These are phyloP conservation scores for Alternaria rosae DNA, from an alignment of 2,329 filamentous ascomycete genomes.

Conservation along the genomic window DNA sequence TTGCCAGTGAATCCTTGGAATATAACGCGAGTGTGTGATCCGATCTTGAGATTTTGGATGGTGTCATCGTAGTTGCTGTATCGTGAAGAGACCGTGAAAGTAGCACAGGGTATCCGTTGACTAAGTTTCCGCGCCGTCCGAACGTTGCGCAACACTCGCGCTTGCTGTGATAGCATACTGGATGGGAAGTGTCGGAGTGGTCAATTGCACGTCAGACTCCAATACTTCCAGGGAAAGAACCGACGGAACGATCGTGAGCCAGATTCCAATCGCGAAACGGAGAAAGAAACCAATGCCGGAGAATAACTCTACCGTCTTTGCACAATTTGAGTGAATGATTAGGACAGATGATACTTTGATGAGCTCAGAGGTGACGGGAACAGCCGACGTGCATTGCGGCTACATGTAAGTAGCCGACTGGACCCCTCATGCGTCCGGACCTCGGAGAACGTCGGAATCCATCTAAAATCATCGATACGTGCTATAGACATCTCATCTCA, in stretches of 20 bases:
- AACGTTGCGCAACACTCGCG: conserved; percentile 15
- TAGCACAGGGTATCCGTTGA: conserved; percentile 16
- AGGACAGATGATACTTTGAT: not conserved
- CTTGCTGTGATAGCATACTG: conserved; percentile 26
- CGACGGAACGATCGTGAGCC: not conserved
- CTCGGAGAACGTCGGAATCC: conserved; percentile 5
- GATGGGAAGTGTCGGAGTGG: not conserved
- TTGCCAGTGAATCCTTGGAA: conserved; percentile 76
- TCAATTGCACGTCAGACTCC: conserved; percentile 13
- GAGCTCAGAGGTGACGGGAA: conserved; percentile 3
- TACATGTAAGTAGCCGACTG: conserved; percentile 25
- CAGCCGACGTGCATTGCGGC: conserved; percentile 21
- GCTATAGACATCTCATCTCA: not conserved
- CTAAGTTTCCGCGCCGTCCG: conserved; percentile 1
- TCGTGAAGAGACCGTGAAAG: conserved; percentile 40
- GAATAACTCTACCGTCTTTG: not conserved
- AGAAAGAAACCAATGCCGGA: not conserved
- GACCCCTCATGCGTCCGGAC: conserved; percentile 14
- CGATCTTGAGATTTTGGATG: conserved; percentile 71
- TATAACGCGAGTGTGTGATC: conserved; percentile 70
- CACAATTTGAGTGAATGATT: not conserved
- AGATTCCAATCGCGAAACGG: not conserved
- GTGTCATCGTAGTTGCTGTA: conserved; percentile 65
- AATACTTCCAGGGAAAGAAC: not conserved
- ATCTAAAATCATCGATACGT: not conserved